Base-by-base conservation (phyloP, 2,329 filamentous ascomycete genomes). In the Pestalotiopsis sp. region DNA sequence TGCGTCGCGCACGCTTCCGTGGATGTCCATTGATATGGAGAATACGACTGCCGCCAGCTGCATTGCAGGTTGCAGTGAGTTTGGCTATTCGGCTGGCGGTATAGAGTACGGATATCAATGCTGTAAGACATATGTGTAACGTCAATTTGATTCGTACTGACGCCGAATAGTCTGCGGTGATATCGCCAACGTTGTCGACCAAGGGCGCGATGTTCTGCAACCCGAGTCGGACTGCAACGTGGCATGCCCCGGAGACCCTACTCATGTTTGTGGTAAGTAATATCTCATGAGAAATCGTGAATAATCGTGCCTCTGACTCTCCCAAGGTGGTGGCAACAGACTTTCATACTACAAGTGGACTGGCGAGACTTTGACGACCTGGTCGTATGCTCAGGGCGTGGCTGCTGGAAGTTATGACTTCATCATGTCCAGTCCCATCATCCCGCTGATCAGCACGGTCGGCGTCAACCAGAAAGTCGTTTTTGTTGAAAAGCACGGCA, bases 401-500 rank as follows among this genome's bases (percentile, higher is more conserved):
- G 81, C 76, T 31, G 85, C 86, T 57, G 88, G 87, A 25, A 73
- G 79, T 60, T 90, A 89, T 72, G 76, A 84, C 68, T 84, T 88
- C 73, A 76, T 89, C 12, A 84, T 88, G 67, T 82, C 82, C 39
- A 86, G 86, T 17, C 82, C 86, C 5, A 82, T 86, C 56, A 82
- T 89, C 20, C 86, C 88, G 25, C 80, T 90, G 67, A 86, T 90
- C 67, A 85, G 85, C 3, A 82, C 82, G 57, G 80, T 84, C 63
- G 81, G 81, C 25, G 79, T 86, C 70, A 87, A 85, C 67, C 84
- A 86, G 68, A 89, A 89, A 73, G 80, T 88, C 20, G 83, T 81
- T 13, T 86, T 88, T 73, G 78, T 88, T 23, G 87, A 88, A 74
- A 89, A 88, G 74, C 81, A 77, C 63, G 87, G 86, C 31, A 89